These are phyloP conservation scores for Coemansia sp. DNA, from an alignment of 192 early-diverging fungal species.

Conservation along the genomic window DNA sequence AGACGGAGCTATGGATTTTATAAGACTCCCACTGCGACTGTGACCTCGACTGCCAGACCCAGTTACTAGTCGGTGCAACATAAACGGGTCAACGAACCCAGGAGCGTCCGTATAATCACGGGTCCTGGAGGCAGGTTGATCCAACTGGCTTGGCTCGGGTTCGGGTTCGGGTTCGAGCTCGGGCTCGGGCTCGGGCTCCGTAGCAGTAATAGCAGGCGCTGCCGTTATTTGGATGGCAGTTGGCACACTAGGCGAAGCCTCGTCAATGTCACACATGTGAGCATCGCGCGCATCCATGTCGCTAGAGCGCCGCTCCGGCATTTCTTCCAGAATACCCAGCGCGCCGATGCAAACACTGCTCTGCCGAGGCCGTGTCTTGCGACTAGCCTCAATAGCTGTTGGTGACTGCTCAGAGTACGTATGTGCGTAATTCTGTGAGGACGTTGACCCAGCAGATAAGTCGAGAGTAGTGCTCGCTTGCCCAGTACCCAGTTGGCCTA, in stretches of 20 bases:
- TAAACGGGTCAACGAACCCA: conserved; percentile 12
- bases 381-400: background rate
- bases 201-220: background rate
- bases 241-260: conserved; percentile 13
- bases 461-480: background rate
- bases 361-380: conserved; percentile 21
- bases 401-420: background rate
- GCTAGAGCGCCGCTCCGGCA: conserved; percentile 27
- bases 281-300: conserved; percentile 8
- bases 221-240: background rate
- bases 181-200: background rate
- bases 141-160: background rate
- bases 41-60: conserved; percentile 24
- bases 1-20: conserved; percentile 15
- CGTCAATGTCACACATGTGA: conserved; percentile 9
- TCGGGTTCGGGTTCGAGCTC: background rate
- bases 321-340: conserved; percentile 20
- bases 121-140: background rate
- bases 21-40: conserved; percentile 29
- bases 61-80: conserved; percentile 11
- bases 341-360: conserved; percentile 34
- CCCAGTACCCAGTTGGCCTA: background rate
- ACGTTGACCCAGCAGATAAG: background rate
- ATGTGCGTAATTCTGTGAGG: background rate
- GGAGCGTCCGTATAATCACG: background rate